A percentile compares a stretch with the other conserved stretches of the same genome.
phyloP scores from a whole-genome alignment of 2,329 filamentous ascomycete species.

The Tolypocladium nubicola region DNA sequence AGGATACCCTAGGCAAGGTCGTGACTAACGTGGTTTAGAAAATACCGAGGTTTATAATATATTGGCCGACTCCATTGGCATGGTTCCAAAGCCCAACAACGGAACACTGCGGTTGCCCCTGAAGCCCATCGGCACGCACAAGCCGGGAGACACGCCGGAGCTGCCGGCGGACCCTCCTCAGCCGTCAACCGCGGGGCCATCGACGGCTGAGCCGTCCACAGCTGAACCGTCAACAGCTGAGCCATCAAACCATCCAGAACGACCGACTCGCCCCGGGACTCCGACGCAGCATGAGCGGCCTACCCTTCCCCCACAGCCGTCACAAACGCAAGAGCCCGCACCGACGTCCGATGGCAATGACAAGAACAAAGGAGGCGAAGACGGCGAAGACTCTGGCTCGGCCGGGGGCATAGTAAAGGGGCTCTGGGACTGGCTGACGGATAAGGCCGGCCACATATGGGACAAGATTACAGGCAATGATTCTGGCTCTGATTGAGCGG shows the following conservation, averaged over 20 bases:
- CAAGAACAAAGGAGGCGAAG: conserved; percentile 7
- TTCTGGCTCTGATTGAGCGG: not conserved
- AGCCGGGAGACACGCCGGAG: conserved; percentile 33
- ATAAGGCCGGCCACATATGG: conserved; percentile 35
- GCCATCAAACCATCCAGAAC: conserved; percentile 8
- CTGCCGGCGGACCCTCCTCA: conserved; percentile 43
- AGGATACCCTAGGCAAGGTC: not conserved
- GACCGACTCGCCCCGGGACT: not conserved
- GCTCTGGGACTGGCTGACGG: conserved; percentile 42
- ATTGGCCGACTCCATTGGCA: conserved; percentile 73
- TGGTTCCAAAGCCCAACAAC: conserved; percentile 71
- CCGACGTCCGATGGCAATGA: conserved; percentile 2
- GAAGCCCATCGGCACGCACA: conserved; percentile 51
- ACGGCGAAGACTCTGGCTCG: conserved; percentile 11
- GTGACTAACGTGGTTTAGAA: conserved; percentile 39
- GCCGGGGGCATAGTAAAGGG: conserved; percentile 21
- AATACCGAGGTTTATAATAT: conserved; percentile 95
- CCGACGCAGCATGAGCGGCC: not conserved
- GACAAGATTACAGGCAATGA: conserved; percentile 25
- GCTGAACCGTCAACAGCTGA: not conserved
- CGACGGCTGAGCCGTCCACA: not conserved
- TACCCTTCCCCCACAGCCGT: conserved; percentile 4
- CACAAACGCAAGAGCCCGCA: not conserved
- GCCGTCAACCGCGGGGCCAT: not conserved
- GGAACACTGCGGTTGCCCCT: conserved; percentile 71